Percentiles rank a stretch among this genome's conserved stretches.
Conservation (phyloP, 345 rosid genomes). For the Corchorus olitorius region DNA sequence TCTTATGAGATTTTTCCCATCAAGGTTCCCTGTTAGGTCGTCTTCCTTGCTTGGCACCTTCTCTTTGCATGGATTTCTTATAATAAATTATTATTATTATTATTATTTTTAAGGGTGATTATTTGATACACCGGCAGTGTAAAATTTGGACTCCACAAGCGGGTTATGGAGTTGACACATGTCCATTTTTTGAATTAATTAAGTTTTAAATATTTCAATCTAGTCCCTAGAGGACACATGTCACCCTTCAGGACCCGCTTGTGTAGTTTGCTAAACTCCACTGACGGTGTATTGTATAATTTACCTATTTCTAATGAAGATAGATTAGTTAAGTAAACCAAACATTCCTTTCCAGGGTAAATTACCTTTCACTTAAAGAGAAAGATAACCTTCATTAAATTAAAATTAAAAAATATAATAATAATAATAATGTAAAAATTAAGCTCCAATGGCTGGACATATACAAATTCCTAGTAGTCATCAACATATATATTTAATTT, state of each 20-base stretch:
- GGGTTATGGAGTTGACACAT: no score
- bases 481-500: slow-evolving; percentile 12
- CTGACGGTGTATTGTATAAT: no score
- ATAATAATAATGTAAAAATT: neutral
- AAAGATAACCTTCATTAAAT: neutral
- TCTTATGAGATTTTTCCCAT: slow-evolving; percentile 24
- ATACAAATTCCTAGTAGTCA: neutral
- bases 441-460: neutral
- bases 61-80: neutral
- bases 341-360: neutral
- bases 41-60: slow-evolving; percentile 38
- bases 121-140: no score
- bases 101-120: no score
- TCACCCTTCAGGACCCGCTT: no score
- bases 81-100: no score
- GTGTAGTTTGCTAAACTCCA: no score
- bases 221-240: no score
- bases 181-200: no score
- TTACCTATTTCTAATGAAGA: slow-evolving; percentile 14
- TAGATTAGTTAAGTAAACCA: slow-evolving; percentile 3
- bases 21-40: slow-evolving; percentile 25
- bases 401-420: no score
- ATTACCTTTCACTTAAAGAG: neutral
- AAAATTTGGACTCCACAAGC: no score
- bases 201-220: no score